These are phyloP conservation scores for Lycium ferocissimum DNA, from an alignment of 257 asterid genomes.

Conservation along the genomic window DNA sequence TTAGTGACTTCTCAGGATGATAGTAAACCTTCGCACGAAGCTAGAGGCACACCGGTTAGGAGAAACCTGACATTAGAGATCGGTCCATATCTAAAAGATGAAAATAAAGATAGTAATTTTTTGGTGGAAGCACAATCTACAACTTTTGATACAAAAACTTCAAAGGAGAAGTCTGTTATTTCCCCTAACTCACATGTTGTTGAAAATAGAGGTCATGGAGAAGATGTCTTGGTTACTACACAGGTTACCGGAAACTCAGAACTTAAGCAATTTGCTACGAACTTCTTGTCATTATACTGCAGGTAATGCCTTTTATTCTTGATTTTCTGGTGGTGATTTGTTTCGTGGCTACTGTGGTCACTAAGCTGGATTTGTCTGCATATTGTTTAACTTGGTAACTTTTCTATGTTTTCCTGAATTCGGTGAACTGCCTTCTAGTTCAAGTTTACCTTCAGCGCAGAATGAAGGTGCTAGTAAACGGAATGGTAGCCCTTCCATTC, in stretches of 20 bases:
- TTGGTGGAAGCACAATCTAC: constrained; percentile 36
- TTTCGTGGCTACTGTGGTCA: constrained; percentile 20
- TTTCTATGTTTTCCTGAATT: constrained; percentile 28
- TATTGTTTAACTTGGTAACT: constrained; percentile 35
- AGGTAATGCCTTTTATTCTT: constrained; percentile 51
- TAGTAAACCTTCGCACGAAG: constrained; percentile 41
- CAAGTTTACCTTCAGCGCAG: constrained; percentile 46
- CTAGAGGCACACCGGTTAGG: constrained; percentile 48
- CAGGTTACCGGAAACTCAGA: constrained; percentile 46
- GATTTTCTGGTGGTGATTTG: constrained; percentile 4
- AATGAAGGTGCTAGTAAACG: constrained; percentile 45
- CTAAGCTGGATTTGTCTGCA: constrained; percentile 29
- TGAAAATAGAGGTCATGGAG: constrained; percentile 39
- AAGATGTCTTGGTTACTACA: constrained; percentile 39
- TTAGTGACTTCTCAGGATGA: constrained; percentile 62
- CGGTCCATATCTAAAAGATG: constrained; percentile 48
- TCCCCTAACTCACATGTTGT: constrained; percentile 36
- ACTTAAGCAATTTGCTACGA: constrained; percentile 63
- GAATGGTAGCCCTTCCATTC: constrained; percentile 44
- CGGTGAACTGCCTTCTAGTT: constrained; percentile 59
- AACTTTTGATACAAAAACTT: constrained; percentile 38
- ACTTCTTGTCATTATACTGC: constrained; percentile 77
- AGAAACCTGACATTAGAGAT: constrained; percentile 66
- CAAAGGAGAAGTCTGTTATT: constrained; percentile 36
- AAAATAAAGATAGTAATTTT: constrained; percentile 33